Conservation (phyloP, 1,284 basidiomycete species). For the Ustilago tritici region DNA sequence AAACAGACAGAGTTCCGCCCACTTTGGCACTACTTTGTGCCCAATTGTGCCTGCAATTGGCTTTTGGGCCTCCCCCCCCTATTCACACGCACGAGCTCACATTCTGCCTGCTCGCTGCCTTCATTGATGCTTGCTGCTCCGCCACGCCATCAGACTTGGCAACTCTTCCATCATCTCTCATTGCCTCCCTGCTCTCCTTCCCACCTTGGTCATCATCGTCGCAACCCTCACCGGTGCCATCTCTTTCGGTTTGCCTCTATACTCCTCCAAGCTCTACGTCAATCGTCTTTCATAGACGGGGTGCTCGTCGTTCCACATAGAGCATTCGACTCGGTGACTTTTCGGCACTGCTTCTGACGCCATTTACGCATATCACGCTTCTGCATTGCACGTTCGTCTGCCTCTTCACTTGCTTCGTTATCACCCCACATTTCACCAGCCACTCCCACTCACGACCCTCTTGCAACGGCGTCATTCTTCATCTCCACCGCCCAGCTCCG, state of each 20-base stretch:
- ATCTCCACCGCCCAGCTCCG: background rate
- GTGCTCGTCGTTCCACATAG: background rate
- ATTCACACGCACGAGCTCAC: conserved; percentile 3
- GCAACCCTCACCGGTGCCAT: background rate
- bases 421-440: background rate
- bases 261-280: background rate
- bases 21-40: background rate
- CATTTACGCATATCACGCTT: background rate
- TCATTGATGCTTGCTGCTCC: background rate
- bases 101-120: background rate
- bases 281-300: background rate
- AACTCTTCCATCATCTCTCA: background rate
- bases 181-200: background rate
- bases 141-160: conserved; percentile 2
- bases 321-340: background rate
- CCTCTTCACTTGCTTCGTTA: background rate
- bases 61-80: background rate
- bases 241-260: background rate
- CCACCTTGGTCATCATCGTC: conserved; percentile 8
- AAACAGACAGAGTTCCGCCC: background rate
- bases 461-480: background rate
- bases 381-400: background rate
- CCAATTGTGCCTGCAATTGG: background rate
- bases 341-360: background rate
- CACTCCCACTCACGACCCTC: background rate